A percentile compares a stretch with the other conserved stretches of the same genome.
Conservation (phyloP, 257 asterid species). For the Petunia axillaris region DNA sequence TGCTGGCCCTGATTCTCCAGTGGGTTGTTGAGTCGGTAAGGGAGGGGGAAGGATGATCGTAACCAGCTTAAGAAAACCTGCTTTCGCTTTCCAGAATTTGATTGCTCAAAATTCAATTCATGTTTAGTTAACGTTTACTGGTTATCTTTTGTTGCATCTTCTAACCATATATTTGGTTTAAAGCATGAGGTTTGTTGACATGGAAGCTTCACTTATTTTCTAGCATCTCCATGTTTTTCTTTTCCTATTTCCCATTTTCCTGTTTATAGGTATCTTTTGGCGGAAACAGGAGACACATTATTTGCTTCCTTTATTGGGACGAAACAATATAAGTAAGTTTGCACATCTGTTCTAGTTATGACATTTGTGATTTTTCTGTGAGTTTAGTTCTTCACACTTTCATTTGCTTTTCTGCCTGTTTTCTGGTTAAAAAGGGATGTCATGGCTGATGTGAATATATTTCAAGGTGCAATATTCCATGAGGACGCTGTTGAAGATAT, state of each 20-base stretch:
- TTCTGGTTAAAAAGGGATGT: constrained; percentile 88
- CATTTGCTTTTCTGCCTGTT: constrained; percentile 56
- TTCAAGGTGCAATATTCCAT: constrained; percentile 99
- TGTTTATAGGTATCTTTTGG: constrained; percentile 74
- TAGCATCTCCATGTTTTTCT: constrained; percentile 9
- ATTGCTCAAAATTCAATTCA: constrained; percentile 18
- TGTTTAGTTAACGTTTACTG: background rate
- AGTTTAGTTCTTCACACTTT: constrained; percentile 46
- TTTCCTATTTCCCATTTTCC: constrained; percentile 26
- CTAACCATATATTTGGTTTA: constrained; percentile 6
- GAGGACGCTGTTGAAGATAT: constrained; percentile 60
- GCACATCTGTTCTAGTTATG: constrained; percentile 3
- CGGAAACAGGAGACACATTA: constrained; percentile 97
- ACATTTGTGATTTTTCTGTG: constrained; percentile 25
- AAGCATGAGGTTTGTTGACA: constrained; percentile 23
- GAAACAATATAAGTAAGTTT: constrained; percentile 87
- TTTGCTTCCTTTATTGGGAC: constrained; percentile 98
- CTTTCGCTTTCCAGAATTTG: constrained; percentile 9
- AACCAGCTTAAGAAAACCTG: background rate
- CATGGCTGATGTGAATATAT: constrained; percentile 99
- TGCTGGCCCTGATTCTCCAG: background rate
- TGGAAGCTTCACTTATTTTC: background rate
- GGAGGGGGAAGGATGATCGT: constrained; percentile 21
- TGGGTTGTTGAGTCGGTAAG: constrained; percentile 24
- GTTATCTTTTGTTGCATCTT: constrained; percentile 23